A percentile compares a stretch with the other conserved stretches of the same genome.
phyloP scores from a whole-genome alignment of 148 eudicot genomes.

The Cornus controversa region DNA sequence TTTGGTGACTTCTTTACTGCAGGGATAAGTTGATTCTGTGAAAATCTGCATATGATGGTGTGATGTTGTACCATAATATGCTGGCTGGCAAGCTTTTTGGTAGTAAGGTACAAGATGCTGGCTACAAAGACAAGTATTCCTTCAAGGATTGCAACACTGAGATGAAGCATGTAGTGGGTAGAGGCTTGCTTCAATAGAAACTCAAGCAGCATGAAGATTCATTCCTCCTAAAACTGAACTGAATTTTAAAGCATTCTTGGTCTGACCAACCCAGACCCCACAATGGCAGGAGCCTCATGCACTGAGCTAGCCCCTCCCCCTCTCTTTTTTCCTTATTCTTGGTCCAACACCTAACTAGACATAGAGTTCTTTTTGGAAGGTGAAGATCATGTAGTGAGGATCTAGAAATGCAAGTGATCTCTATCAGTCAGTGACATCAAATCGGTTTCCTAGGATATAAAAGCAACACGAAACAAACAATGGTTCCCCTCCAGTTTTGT shows the following conservation, averaged over 20 bases:
- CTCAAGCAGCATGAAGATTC: neutral
- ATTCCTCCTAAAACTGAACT: neutral
- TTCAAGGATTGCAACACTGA: neutral
- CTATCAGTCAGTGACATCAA: too few relatives aligned
- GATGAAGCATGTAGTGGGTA: too few relatives aligned
- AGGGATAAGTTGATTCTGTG: neutral
- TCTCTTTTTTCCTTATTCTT: neutral
- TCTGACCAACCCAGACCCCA: too few relatives aligned
- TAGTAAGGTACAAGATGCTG: neutral
- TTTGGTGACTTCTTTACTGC: neutral
- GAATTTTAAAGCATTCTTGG: too few relatives aligned
- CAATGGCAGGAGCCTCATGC: too few relatives aligned
- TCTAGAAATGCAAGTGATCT: neutral
- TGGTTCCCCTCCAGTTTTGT: neutral
- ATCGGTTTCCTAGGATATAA: conserved; percentile 1
- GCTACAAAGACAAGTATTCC: neutral
- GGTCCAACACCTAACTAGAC: neutral
- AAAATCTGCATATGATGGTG: neutral
- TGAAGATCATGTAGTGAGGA: neutral
- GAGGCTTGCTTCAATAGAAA: neutral
- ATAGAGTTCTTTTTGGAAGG: neutral
- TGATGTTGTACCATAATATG: neutral
- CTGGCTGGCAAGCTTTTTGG: neutral
- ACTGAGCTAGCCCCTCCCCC: too few relatives aligned
- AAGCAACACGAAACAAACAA: neutral